Evolutionary conservation across 192 early-diverging fungal species (phyloP).

Genomic region (Mortierella claussenii): DNA sequence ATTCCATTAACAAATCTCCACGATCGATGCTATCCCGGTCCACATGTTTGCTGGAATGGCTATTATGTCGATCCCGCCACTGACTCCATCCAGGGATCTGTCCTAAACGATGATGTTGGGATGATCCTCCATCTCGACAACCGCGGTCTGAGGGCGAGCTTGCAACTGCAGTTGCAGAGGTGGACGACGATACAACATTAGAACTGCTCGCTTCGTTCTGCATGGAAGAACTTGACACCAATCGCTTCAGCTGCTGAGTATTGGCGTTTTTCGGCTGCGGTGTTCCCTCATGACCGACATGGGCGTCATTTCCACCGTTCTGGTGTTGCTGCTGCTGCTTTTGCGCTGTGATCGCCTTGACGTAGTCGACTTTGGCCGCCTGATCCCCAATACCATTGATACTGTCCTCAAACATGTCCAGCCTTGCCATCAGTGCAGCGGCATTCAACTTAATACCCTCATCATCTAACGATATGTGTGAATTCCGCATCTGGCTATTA

Average conservation of each 20-base stretch:
- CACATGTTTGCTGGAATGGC: conserved; percentile 19
- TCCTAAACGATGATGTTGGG: conserved; percentile 2
- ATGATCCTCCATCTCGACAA: conserved; percentile 2
- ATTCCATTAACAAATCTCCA: conserved; percentile 16
- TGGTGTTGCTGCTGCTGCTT: neutral
- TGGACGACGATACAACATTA: too few species aligned
- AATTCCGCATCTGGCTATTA: neutral
- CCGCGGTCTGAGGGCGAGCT: conserved; percentile 17
- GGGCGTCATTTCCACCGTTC: neutral
- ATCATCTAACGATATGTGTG: conserved; percentile 6
- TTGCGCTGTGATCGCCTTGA: neutral
- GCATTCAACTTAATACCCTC: conserved; percentile 3
- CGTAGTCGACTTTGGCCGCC: conserved; percentile 19
- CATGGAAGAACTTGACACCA: conserved; percentile 21
- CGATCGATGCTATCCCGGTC: conserved; percentile 7
- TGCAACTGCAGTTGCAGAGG: neutral
- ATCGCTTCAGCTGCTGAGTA: conserved; percentile 18
- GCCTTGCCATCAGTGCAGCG: conserved; percentile 8
- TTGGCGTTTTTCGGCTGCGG: too few species aligned
- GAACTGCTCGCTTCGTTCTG: conserved; percentile 10
- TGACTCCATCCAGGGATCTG: conserved; percentile 23
- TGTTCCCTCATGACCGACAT: neutral
- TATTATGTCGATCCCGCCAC: conserved; percentile 42
- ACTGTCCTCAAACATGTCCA: conserved; percentile 34
- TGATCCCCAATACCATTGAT: conserved; percentile 33